phyloP scores from a whole-genome alignment of 441 rosid genomes.

The Adansonia madagascariensis region DNA sequence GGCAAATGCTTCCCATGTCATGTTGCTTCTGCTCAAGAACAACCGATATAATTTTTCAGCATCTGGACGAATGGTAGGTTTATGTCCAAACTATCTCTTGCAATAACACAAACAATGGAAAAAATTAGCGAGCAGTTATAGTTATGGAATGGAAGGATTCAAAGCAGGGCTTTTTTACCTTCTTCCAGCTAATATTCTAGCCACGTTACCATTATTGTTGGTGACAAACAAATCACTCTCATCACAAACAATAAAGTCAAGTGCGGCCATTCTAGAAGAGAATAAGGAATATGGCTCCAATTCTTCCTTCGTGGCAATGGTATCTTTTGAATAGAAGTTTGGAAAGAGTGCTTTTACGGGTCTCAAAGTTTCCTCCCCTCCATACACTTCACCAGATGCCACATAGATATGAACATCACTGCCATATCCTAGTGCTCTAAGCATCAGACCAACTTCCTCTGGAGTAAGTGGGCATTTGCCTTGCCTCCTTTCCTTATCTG shows the following conservation, averaged over 20 bases:
- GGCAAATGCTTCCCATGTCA: constrained; percentile 88
- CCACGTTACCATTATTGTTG: constrained; percentile 99
- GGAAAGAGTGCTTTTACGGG: constrained; percentile 92
- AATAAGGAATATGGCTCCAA: constrained; percentile 66
- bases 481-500: constrained; percentile 90
- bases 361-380: constrained; percentile 84
- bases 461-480: constrained; percentile 99
- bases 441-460: constrained; percentile 96
- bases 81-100: constrained; percentile 96
- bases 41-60: constrained; percentile 77
- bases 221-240: constrained; percentile 95
- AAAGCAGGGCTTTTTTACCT: constrained; percentile 50
- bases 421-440: constrained; percentile 93
- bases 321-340: constrained; percentile 84
- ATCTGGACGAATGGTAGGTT: constrained; percentile 93
- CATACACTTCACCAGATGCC: constrained; percentile 97
- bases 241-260: constrained; percentile 93
- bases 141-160: constrained; percentile 1
- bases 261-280: constrained; percentile 97
- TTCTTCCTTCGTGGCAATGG: constrained; percentile 78
- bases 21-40: constrained; percentile 63
- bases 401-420: constrained; percentile 89
- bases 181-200: constrained; percentile 89
- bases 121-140: constrained; percentile 34
- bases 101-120: constrained; percentile 18